Conservation (phyloP, 306 rosid species). For the Senna siamea region DNA sequence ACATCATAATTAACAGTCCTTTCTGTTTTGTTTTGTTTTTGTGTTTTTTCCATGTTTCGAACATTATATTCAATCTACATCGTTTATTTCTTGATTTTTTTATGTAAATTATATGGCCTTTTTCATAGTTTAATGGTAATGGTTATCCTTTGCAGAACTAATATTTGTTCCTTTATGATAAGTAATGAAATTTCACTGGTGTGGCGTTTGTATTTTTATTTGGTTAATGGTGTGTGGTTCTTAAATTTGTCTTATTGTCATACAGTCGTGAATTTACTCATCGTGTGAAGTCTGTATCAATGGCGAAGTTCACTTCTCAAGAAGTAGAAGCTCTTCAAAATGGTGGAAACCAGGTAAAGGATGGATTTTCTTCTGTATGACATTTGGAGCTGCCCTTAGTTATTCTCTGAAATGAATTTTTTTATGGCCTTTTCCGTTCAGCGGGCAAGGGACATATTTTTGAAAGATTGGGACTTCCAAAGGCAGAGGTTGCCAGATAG, state of each 20-base stretch:
- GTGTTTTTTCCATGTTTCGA: neutral
- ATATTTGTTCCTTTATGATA: conserved; percentile 2
- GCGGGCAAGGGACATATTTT: conserved; percentile 90
- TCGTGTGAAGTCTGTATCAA: conserved; percentile 96
- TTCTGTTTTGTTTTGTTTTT: too few relatives aligned
- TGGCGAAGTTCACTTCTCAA: conserved; percentile 88
- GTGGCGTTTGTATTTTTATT: neutral
- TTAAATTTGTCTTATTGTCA: conserved; percentile 29
- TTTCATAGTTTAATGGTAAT: neutral
- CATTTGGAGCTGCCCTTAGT: conserved; percentile 25
- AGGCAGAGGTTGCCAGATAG: conserved; percentile 73
- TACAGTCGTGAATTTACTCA: conserved; percentile 96
- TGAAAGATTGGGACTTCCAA: conserved; percentile 90
- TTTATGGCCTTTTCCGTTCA: conserved; percentile 39
- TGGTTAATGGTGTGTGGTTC: neutral
- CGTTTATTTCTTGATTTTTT: neutral
- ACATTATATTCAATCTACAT: conserved; percentile 1
- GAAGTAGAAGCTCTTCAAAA: conserved; percentile 92
- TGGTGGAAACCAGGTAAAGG: conserved; percentile 93
- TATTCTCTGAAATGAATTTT: conserved; percentile 38
- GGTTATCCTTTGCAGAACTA: neutral
- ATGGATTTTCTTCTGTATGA: conserved; percentile 18
- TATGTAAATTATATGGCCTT: neutral
- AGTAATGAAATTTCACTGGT: neutral
- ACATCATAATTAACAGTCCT: neutral